phyloP scores from a whole-genome alignment of 2,329 filamentous ascomycete genomes.

The Sclerotinia subarctica region DNA sequence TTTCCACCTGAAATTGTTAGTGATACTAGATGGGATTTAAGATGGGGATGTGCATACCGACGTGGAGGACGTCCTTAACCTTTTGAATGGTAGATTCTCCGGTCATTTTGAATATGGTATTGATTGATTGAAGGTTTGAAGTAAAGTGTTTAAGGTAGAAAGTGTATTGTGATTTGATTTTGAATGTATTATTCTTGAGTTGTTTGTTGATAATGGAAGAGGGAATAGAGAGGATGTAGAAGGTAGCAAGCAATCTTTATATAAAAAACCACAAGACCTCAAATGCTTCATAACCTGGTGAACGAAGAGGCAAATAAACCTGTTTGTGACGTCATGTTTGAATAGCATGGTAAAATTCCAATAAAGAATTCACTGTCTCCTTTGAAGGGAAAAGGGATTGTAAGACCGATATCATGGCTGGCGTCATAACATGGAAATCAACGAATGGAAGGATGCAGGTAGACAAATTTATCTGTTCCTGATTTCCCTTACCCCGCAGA shows the following conservation, averaged over 20 bases:
- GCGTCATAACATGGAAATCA: slow-evolving; percentile 6
- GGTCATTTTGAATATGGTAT: slow-evolving; percentile 40
- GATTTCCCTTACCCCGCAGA: slow-evolving; percentile 6
- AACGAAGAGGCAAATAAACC: slow-evolving; percentile 6
- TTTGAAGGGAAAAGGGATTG: not conserved
- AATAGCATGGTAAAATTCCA: not conserved
- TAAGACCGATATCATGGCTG: not conserved
- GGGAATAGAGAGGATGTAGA: not conserved
- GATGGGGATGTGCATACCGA: not conserved
- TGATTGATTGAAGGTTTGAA: slow-evolving; percentile 5
- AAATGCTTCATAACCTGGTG: not conserved
- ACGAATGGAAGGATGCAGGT: not conserved
- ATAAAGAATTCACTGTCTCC: slow-evolving; percentile 8
- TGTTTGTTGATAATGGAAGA: slow-evolving; percentile 3
- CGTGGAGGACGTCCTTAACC: slow-evolving; percentile 45
- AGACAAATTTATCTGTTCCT: slow-evolving; percentile 3
- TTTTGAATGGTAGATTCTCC: slow-evolving; percentile 44
- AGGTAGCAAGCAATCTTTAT: slow-evolving; percentile 6
- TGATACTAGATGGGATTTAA: not conserved
- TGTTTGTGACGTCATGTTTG: slow-evolving; percentile 13
- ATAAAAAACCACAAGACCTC: not conserved
- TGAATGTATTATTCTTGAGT: not conserved
- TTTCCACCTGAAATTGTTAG: not conserved
- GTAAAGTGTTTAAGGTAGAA: slow-evolving; percentile 7
- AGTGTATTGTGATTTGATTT: not conserved